These are phyloP conservation scores for Xylaria polymorpha DNA, from an alignment of 2,329 filamentous ascomycete genomes.

Conservation along the genomic window DNA sequence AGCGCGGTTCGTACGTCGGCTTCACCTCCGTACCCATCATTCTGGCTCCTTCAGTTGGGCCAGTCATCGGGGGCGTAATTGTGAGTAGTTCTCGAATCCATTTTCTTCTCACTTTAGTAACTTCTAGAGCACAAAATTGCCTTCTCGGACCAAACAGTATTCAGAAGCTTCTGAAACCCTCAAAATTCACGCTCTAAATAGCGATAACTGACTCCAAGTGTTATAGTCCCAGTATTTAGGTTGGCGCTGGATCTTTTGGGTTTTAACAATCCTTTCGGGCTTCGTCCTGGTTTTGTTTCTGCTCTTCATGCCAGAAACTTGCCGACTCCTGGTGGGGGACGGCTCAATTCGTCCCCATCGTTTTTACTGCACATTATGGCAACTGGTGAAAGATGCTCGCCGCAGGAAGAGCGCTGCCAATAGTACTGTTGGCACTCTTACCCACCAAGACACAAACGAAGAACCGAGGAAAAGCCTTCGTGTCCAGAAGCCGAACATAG, in stretches of 20 bases:
- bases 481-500: conserved; percentile 48
- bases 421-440: conserved; percentile 18
- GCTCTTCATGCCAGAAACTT: conserved; percentile 60
- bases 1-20: conserved; percentile 66
- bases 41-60: conserved; percentile 55
- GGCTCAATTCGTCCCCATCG: conserved; percentile 55
- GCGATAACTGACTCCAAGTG: neutral
- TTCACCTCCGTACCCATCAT: conserved; percentile 59
- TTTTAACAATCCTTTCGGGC: conserved; percentile 56
- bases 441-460: conserved; percentile 31
- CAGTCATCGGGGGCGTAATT: conserved; percentile 64
- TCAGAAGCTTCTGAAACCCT: neutral
- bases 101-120: neutral
- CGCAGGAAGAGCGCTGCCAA: conserved; percentile 29
- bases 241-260: conserved; percentile 66
- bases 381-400: conserved; percentile 44
- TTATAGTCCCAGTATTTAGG: conserved; percentile 57
- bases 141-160: neutral
- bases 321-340: conserved; percentile 58
- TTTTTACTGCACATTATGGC: conserved; percentile 47
- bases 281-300: conserved; percentile 53
- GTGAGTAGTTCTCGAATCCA: neutral
- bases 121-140: neutral
- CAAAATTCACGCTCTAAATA: neutral
- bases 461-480: conserved; percentile 37